Conservation (phyloP, 1,284 basidiomycete species). For the Ustilago loliicola region DNA sequence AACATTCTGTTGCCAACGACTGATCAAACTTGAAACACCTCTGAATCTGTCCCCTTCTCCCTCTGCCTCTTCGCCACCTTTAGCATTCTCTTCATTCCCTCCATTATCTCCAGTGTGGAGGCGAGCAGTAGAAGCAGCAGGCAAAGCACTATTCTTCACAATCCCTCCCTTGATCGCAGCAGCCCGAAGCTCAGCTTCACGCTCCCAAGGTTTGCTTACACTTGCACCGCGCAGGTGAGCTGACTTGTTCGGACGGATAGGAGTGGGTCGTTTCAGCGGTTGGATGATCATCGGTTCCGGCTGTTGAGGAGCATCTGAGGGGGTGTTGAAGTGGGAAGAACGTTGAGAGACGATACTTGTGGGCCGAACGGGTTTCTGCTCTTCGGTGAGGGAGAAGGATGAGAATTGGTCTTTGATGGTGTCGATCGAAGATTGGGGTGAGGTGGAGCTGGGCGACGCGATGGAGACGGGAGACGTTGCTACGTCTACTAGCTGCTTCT, state of each 20-base stretch:
- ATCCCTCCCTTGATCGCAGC: conserved; percentile 22
- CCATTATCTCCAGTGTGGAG: neutral
- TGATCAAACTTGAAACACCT: conserved; percentile 49
- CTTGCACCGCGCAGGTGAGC: conserved; percentile 5
- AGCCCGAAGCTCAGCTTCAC: conserved; percentile 49
- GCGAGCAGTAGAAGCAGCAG: conserved; percentile 18
- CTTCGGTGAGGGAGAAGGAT: conserved; percentile 6
- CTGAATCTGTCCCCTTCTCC: conserved; percentile 36
- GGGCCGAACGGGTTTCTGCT: neutral
- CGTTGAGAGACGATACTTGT: conserved; percentile 11
- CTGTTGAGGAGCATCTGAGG: neutral
- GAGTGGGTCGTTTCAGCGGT: conserved; percentile 31
- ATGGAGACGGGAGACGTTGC: conserved; percentile 11
- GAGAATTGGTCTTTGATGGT: conserved; percentile 14
- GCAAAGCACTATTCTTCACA: conserved; percentile 25
- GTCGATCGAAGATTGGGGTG: neutral
- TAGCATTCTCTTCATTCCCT: neutral
- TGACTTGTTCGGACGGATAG: conserved; percentile 29
- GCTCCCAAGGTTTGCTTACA: conserved; percentile 56
- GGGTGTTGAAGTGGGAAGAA: neutral
- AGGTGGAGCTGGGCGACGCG: neutral
- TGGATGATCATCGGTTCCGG: conserved; percentile 25
- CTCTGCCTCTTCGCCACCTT: neutral
- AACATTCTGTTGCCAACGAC: conserved; percentile 52
- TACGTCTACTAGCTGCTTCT: conserved; percentile 23